These are phyloP conservation scores for Rosa rugosa DNA, from an alignment of 306 rosid species.

Conservation along the genomic window DNA sequence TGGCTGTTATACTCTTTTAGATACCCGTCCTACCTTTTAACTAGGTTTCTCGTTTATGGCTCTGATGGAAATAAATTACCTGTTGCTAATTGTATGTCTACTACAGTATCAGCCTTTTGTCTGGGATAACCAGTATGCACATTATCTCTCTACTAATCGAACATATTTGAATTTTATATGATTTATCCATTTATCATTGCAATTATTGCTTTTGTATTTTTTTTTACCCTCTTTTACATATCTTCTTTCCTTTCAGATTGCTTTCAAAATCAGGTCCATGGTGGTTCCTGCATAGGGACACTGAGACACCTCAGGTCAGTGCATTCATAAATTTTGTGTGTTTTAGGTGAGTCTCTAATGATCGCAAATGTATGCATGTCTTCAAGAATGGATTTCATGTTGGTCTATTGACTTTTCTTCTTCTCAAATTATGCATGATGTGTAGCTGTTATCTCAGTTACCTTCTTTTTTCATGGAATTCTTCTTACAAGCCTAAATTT, in stretches of 20 bases:
- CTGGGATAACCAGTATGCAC: not conserved
- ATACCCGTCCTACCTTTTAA: not conserved
- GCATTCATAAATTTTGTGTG: slow-evolving; percentile 6
- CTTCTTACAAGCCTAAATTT: not conserved
- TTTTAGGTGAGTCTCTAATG: not conserved
- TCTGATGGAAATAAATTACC: not conserved
- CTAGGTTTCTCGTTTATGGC: not conserved
- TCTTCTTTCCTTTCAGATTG: slow-evolving; percentile 53
- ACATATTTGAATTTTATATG: not conserved
- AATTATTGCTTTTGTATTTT: slow-evolving; percentile 2
- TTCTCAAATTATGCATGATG: not conserved
- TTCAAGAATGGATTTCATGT: not conserved
- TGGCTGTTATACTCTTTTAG: not conserved
- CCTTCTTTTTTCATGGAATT: not conserved
- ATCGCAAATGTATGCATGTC: not conserved
- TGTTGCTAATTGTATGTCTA: not conserved
- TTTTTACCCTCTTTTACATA: not conserved
- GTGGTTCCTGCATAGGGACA: slow-evolving; percentile 81
- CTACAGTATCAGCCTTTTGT: not conserved
- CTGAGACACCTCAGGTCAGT: slow-evolving; percentile 49
- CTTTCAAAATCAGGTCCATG: slow-evolving; percentile 83
- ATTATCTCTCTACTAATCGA: not conserved
- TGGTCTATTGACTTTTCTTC: not conserved
- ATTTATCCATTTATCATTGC: not conserved
- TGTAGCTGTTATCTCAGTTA: not conserved